phyloP scores from a whole-genome alignment of 208 protist genomes.

The Tritrichomonas foetus region DNA sequence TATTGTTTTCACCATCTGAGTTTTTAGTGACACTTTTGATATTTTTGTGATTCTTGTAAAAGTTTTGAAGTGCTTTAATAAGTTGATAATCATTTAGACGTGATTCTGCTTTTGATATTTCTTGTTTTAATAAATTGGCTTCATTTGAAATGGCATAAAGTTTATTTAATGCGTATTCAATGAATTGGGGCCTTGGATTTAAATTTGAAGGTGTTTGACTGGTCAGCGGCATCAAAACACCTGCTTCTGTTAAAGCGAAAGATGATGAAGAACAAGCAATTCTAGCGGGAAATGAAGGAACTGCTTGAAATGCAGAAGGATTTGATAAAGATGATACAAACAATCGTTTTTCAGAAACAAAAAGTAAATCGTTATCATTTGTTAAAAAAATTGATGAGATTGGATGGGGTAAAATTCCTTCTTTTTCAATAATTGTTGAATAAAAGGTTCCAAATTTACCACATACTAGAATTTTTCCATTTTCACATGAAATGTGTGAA shows the following conservation, averaged over 20 bases:
- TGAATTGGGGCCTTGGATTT: background rate
- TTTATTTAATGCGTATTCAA: background rate
- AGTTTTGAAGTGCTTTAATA: background rate
- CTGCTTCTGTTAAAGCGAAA: background rate
- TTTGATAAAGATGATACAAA: background rate
- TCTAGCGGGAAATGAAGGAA: background rate
- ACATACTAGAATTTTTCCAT: background rate
- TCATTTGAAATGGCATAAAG: background rate
- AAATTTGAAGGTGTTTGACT: background rate
- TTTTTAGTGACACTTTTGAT: background rate
- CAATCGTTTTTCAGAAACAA: background rate
- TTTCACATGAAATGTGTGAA: background rate
- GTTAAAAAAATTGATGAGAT: background rate
- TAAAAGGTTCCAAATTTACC: background rate
- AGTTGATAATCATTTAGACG: background rate
- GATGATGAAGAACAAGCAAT: background rate
- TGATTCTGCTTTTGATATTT: background rate
- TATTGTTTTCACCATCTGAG: too few relatives aligned
- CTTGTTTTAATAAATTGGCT: background rate
- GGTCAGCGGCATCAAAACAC: background rate
- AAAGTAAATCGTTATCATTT: background rate
- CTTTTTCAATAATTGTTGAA: background rate
- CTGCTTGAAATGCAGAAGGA: background rate
- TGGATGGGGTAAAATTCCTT: background rate
- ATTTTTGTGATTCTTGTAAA: too few relatives aligned